phyloP scores from a whole-genome alignment of 2,329 filamentous ascomycete genomes.

The Apiospora phragmitis region DNA sequence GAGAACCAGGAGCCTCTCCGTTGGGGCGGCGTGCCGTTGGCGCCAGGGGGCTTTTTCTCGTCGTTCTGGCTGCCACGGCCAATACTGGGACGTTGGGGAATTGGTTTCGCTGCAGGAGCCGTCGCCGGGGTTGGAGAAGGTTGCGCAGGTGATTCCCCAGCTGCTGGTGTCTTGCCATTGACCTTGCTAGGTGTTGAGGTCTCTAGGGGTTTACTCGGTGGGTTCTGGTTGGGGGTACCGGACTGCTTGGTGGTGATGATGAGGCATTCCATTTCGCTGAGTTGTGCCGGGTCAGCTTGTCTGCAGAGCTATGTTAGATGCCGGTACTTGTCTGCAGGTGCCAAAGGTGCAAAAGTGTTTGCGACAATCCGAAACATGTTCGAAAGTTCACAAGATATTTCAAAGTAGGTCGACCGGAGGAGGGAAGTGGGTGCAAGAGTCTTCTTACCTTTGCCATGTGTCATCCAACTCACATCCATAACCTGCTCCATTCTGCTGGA shows the following conservation, averaged over 20 bases:
- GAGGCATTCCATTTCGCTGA: slow-evolving; percentile 16
- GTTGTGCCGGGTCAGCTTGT: slow-evolving; percentile 9
- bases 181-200: slow-evolving; percentile 21
- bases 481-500: slow-evolving; percentile 68
- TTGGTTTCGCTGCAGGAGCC: slow-evolving; percentile 25
- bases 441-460: slow-evolving; percentile 76
- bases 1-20: slow-evolving; percentile 88
- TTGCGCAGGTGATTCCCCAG: slow-evolving; percentile 16
- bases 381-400: background rate
- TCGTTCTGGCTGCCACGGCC: slow-evolving; percentile 34
- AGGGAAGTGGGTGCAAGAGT: background rate
- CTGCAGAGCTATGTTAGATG: background rate
- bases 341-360: background rate
- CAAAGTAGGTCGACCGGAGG: background rate
- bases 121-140: slow-evolving; percentile 19
- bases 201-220: slow-evolving; percentile 21
- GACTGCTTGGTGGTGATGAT: slow-evolving; percentile 19
- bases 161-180: slow-evolving; percentile 23
- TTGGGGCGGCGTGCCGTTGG: slow-evolving; percentile 40
- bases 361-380: background rate
- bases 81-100: slow-evolving; percentile 32
- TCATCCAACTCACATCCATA: slow-evolving; percentile 88
- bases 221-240: slow-evolving; percentile 16
- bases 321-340: background rate
- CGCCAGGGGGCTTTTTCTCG: slow-evolving; percentile 29